Evolutionary conservation across 2,329 filamentous ascomycete genomes (phyloP), one percentile per base, ranked within the genome.

Genomic region (Pyrenochaeta sp.): DNA sequence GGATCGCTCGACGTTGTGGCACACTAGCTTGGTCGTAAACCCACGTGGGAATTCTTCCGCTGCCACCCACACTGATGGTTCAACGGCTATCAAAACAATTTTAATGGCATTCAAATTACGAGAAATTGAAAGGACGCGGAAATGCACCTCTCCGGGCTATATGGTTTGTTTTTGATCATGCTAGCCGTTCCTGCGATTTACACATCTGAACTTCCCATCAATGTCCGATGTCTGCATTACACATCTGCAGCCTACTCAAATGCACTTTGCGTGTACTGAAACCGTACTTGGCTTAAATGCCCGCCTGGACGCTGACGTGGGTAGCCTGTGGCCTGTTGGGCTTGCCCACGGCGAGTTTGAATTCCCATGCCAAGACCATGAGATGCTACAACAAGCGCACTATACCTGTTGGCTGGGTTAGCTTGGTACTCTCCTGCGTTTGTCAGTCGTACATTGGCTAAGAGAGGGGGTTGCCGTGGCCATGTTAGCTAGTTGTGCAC

Each of bases 41-140:
- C 63, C 66, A 68, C 66, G 66, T 69, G 66, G 49, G 46, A 54
- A 31, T 33, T 29, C 18, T 47, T 31, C 21, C 18, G 32, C 40
- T 47, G 32, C 30, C 40, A 33, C 48, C 35, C 45, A 44, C 53
- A 14, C 20, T 36, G 15, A 33, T 41, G 36, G 45, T 49, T 54
- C 30, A 56, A 62, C 45, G 51, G 51, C 44, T 41, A 45, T 55
- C 50, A 50, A 39, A 29, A 37, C 18, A 27, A 6, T 27, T 6
- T 27, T 17, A 37, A 36, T 45, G 14, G 14, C 12, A 7, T 14
- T 36, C 17, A 18, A n/a, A 30, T 18, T 29, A 29, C 15, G 20
- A 12, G 21, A 3, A 15, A n/a, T 23, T 18, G 40, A 9, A 10
- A 30, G 14, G 14, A 14, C n/a, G 30, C 27, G 21, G 23, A 23